These are phyloP conservation scores for Tulasnella calospora DNA, from an alignment of 768 basidiomycete species.

Conservation along the genomic window DNA sequence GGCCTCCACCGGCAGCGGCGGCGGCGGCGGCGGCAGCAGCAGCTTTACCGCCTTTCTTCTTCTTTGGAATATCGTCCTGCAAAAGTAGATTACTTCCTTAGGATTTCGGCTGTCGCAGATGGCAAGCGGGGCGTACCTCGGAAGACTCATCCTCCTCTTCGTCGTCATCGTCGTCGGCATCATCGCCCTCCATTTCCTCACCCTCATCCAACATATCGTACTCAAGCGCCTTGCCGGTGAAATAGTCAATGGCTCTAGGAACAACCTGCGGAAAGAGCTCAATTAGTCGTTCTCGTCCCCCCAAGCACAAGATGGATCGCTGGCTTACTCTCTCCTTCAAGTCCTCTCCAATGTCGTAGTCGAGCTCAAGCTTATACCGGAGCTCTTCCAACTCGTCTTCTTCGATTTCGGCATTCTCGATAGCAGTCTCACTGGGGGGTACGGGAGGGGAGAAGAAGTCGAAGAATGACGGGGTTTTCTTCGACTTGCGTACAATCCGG, in stretches of 20 bases:
- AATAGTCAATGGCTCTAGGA: constrained; percentile 93
- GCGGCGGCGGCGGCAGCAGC: constrained; percentile 8
- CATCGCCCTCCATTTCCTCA: constrained; percentile 38
- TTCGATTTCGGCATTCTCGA: constrained; percentile 68
- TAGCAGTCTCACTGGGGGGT: constrained; percentile 60
- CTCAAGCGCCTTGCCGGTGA: constrained; percentile 92
- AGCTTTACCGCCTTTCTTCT: constrained; percentile 21
- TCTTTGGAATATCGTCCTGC: not conserved
- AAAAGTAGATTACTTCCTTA: not conserved
- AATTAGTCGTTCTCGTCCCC: not conserved
- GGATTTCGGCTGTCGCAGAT: constrained; percentile 13
- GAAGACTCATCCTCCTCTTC: constrained; percentile 50
- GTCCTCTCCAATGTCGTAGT: constrained; percentile 98
- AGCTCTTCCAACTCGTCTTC: constrained; percentile 84
- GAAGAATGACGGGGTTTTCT: constrained; percentile 94
- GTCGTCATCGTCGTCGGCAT: constrained; percentile 27
- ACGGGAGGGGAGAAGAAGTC: constrained; percentile 90
- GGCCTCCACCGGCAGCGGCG: not conserved
- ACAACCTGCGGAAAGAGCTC: constrained; percentile 56
- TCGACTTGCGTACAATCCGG: constrained; percentile 61
- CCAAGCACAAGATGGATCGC: not conserved
- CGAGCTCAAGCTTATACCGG: constrained; percentile 89
- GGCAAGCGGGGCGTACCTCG: constrained; percentile 19
- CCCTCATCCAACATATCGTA: constrained; percentile 46
- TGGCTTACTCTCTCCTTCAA: constrained; percentile 81